Base-by-base conservation (phyloP, 2,329 filamentous ascomycete species). In the Aschersonia sp. region DNA sequence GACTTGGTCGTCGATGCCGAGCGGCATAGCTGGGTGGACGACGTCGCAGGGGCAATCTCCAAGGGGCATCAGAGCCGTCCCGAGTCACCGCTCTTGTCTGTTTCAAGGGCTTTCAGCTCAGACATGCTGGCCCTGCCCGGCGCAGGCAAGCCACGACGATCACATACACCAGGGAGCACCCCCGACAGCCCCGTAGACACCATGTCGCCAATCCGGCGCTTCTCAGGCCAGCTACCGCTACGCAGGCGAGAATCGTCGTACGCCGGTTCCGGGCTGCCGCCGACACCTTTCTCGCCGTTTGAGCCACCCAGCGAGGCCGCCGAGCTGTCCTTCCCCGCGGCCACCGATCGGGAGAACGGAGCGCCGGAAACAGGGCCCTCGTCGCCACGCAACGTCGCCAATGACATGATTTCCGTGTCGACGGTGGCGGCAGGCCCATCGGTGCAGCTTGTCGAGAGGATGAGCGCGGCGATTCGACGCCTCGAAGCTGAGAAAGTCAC, bases 381-480 rank as follows among this genome's bases (percentile, higher is more conserved):
- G 1, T 83, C 79, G 4, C 81, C 81, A 1, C 79, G 79, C 40
- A 80, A 82, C 50, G 79, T 83, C 6, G 76, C 85, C 50, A 84
- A 88, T 55, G 89, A 95, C 57, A 84, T 94, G 69, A 77, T 92
- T 32, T 94, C 87, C 2, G 85, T 87, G 6, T 94, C 88, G 1
- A 96, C 90, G 0, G 84, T 87, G 7, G 90, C 83, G 0, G 89
- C 90, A 0, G 92, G 92, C 0, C 92, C 92, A 0, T 90, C 85
- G 0, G 90, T 98, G 1, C 90, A 97, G 65, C 77, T 98, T 1
- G 89, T 98, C 12, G 92, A 97, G 66, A 79, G 90, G 47, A 94
- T 98, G 87, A 94, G 86, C 58, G 87, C 89, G 3, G 87, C 88
- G 0, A 89, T 98, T 43, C 84, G 92, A 8, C 79, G 90, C 5